Evolutionary conservation across 1,284 basidiomycete species (phyloP), one percentile per base, ranked within the genome.

Genomic region (Microbotryum violaceum): DNA sequence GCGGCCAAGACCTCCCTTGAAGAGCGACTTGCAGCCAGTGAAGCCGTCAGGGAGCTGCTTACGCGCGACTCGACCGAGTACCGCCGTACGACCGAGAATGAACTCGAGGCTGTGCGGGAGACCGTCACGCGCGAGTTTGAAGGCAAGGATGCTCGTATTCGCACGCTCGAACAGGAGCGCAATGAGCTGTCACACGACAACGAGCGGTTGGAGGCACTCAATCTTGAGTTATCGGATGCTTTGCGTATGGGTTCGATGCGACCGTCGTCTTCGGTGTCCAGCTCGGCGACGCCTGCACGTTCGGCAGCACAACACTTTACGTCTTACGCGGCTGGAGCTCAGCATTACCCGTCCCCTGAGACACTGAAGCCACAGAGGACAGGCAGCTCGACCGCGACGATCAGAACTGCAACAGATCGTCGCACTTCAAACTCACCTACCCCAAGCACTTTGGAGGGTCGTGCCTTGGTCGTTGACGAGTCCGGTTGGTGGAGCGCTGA

Each of bases 401-500:
- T 55, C 49, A 37, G 49, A n/a, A 62, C 61, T 18, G 33, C 56
- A 21, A 54, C 61, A 7, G 57, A 62, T 27, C 37, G 16, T 42
- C 16, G 37, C 14, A 62, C 57, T 18, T n/a, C 31, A 3, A 27
- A 56, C 16, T 62, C 53, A 14, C 61, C 57, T 4, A 48, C 53
- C 7, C 48, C 57, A 5, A 58, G 57, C 44, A 27, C 58, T 23
- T 21, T 33, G 37, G 37, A 42, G 4, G 53, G 58, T 10, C 8
- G 12, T 29, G 53, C 47, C 9, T 55, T 56, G 31, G 37, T 42
- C 4, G 20, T 37, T 4, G 37, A 29, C 23, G 54, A 52, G 8
- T 48, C 50, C 3, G 61, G 57, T 4, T 58, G 61, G 57, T 62
- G 37, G 37, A 42, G 37, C 37, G 37, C 37, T 10, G 37, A 42